Evolutionary conservation across 2,329 filamentous ascomycete genomes (phyloP), one percentile per base, ranked within the genome.

Genomic region (Alternaria sp.): DNA sequence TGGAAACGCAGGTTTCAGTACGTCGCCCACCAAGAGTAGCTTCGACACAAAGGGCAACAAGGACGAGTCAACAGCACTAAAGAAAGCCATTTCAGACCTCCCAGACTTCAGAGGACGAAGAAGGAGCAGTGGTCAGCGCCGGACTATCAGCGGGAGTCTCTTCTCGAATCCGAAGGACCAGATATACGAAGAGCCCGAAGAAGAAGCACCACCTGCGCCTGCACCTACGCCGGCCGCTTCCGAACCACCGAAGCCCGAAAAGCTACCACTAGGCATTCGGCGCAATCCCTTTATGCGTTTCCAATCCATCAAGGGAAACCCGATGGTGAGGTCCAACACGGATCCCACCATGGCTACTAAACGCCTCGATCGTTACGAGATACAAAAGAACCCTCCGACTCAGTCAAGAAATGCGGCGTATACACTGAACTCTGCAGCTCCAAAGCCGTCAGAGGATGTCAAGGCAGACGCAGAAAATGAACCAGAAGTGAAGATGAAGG

Each of bases 121-220:
- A 41, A 86, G 85, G 34, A 88, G 88, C 64, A 90, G 88, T 70
- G 90, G 88, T 68, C 83, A 87, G 70, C 89, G 87, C 77, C 85
- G 91, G 62, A 91, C 91, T 66, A 85, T 89, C 70, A 93, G 89
- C 73, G 89, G 89, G 67, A 86, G 84, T 54, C 86, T 88, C 2
- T 93, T 92, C 74, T 83, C 84, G 66, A 86, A 87, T 62, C 90
- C 89, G 2, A 87, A 89, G 34, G 90, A 93, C 74, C 89, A 92
- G 72, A 94, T 97, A 62, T 97, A 93, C 84, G 94, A 97, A 77
- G 94, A 97, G 75, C 91, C 92, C 1, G 88, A 91, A 71, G 83
- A 84, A 57, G 70, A 78, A 48, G 66, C 70, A 18, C 61, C 67
- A 42, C 51, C 64, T 52, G 65, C 64, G 51, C 66, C 70, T 59